Evolutionary conservation across 108 stramenopile genomes (phyloP), one percentile per base, ranked within the genome.

Genomic region (Aurantiochytrium sp.): DNA sequence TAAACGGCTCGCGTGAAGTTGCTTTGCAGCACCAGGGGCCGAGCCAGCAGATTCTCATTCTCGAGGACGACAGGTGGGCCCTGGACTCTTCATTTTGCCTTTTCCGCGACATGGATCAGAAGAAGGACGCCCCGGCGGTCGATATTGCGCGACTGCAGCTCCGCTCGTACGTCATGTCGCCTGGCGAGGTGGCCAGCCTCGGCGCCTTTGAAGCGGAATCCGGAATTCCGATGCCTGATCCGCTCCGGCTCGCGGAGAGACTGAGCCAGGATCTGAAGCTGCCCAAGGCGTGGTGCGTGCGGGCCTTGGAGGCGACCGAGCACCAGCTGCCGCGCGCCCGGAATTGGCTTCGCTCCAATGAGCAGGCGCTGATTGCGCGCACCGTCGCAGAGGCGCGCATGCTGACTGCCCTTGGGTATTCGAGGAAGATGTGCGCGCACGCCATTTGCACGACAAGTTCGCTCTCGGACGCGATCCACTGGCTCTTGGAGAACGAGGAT

Each of bases 321-420:
- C 24, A 81, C 45, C 39, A 48, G 42, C 45, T 81, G 39, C 73
- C 73, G 6, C 39, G 45, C 27, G 73, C 73, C 6, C 39, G 45
- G 36, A 81, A 81, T 24, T 81, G 73, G 73, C 45, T 81, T 22
- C 73, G 73, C n/a, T 6, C 73, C 24, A 81, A 81, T 48, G 73
- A 81, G 45, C 73, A 81, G 45, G 73, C 73, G 12, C 73, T 81
- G 45, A 81, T 81, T 81, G 73, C 73, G 39, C 73, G 73, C 45
- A 81, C 73, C n/a, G 73, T 81, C 32, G 73, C 73, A 15, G 73
- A 81, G 24, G 73, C 73, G 50, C 73, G 73, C 12, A 81, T 81
- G 73, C 73, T 81, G 24, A 81, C 73, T 6, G 73, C 73, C 19
- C 45, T 81, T 6, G 73, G 73, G 10, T 81, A 81, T 24, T 81